These are phyloP conservation scores for Phytopythium ostracodes DNA, from an alignment of 352 stramenopile species.

Conservation along the genomic window DNA sequence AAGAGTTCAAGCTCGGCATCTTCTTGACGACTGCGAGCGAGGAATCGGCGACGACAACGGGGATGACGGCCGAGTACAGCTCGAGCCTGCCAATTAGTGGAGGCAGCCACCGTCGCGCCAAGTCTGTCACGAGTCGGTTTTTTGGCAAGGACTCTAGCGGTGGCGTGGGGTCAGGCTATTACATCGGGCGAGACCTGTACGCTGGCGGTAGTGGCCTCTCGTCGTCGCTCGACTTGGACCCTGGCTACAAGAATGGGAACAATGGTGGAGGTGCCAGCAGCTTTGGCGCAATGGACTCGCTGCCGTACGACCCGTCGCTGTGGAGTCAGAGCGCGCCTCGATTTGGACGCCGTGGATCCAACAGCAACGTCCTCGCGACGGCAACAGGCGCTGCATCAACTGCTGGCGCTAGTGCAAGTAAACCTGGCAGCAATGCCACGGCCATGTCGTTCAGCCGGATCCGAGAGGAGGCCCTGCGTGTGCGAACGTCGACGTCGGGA, in stretches of 20 bases:
- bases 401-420: background rate
- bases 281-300: slow-evolving; percentile 6
- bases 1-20: slow-evolving; percentile 77
- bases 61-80: background rate
- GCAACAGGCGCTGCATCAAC: background rate
- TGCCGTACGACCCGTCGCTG: slow-evolving; percentile 10
- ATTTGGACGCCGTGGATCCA: slow-evolving; percentile 2
- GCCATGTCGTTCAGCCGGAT: slow-evolving; percentile 40
- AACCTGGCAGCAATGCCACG: background rate
- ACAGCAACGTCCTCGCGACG: background rate
- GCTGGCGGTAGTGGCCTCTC: background rate
- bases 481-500: slow-evolving; percentile 49
- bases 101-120: background rate
- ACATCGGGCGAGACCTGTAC: background rate
- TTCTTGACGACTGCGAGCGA: slow-evolving; percentile 48
- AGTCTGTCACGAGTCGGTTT: background rate
- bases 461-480: slow-evolving; percentile 62
- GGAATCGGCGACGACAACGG: slow-evolving; percentile 20
- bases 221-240: slow-evolving; percentile 3
- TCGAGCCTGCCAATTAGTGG: background rate
- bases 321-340: slow-evolving; percentile 1
- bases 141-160: background rate
- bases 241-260: slow-evolving; percentile 4
- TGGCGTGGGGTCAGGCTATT: slow-evolving; percentile 1
- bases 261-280: background rate